A percentile compares a stretch with the other conserved stretches of the same genome.
These are phyloP conservation scores for Yamadazyma insecticola DNA, from an alignment of 805 yeast species.

Conservation along the genomic window DNA sequence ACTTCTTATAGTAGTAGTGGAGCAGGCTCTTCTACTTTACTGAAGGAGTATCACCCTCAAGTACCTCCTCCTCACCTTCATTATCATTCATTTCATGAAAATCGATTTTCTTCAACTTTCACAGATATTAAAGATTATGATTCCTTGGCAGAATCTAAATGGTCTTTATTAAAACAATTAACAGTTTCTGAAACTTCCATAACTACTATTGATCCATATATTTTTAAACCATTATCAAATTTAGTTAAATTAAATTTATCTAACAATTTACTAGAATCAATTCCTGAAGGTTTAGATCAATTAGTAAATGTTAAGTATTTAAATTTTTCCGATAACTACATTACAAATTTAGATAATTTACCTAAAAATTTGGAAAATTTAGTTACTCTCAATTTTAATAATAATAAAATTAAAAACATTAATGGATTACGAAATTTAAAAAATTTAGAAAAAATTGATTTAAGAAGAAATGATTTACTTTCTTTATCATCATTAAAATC, in stretches of 20 bases:
- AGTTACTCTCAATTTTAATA: conserved; percentile 46
- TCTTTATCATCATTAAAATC: conserved; percentile 32
- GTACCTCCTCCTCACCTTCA: not conserved
- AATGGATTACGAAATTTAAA: conserved; percentile 42
- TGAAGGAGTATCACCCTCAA: conserved; percentile 4
- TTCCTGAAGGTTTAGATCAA: conserved; percentile 53
- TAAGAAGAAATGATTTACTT: conserved; percentile 43
- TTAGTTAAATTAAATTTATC: conserved; percentile 52
- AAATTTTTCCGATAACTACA: conserved; percentile 39
- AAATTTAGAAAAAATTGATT: conserved; percentile 47
- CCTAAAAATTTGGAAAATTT: conserved; percentile 32
- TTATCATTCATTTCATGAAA: not conserved
- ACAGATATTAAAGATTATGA: no score
- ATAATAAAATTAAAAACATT: conserved; percentile 40
- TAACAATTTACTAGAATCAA: conserved; percentile 41
- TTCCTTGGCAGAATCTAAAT: conserved; percentile 22
- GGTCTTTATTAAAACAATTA: conserved; percentile 39
- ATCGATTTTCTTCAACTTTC: not conserved
- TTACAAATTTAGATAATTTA: conserved; percentile 28
- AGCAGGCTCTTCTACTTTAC: conserved; percentile 25
- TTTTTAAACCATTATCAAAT: conserved; percentile 36
- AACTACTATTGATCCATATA: conserved; percentile 26
- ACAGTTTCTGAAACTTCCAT: conserved; percentile 39
- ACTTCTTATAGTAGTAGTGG: conserved; percentile 8
- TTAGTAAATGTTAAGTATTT: conserved; percentile 44